A percentile compares a stretch with the other conserved stretches of the same genome.
These are phyloP conservation scores for Cynara cardunculus DNA, from an alignment of 129 eudicot species.

Conservation along the genomic window DNA sequence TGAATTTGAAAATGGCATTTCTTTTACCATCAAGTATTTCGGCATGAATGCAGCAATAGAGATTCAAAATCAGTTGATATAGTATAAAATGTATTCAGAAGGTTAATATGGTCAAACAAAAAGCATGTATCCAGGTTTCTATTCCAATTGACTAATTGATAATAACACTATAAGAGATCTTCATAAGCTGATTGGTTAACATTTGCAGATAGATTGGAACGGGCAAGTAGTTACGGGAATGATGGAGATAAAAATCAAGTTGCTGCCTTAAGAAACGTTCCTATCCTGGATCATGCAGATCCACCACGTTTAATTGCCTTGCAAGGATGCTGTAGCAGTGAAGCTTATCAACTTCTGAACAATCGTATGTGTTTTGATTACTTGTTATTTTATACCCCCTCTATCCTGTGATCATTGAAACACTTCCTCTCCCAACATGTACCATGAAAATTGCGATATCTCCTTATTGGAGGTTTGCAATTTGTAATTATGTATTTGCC, in stretches of 20 bases:
- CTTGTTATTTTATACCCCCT: background rate
- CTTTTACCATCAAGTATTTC: background rate
- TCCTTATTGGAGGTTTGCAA: background rate
- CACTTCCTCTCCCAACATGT: background rate
- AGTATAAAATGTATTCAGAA: background rate
- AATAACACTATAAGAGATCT: background rate
- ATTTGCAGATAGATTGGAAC: slow-evolving; percentile 61
- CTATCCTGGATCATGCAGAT: slow-evolving; percentile 49
- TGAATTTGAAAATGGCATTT: background rate
- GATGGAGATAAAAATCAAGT: slow-evolving; percentile 63
- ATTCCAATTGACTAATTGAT: background rate
- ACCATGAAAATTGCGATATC: background rate
- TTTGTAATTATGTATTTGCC: background rate
- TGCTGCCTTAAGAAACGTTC: slow-evolving; percentile 32
- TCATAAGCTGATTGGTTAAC: slow-evolving; percentile 17
- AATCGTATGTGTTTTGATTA: slow-evolving; percentile 51
- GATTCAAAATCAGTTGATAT: background rate
- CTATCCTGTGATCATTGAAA: background rate
- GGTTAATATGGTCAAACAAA: background rate
- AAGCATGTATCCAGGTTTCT: background rate
- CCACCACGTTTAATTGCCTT: slow-evolving; percentile 53
- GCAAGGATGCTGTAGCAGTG: slow-evolving; percentile 75
- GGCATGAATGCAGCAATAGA: background rate
- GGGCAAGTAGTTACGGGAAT: slow-evolving; percentile 44
- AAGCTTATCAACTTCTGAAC: slow-evolving; percentile 72